Base-by-base conservation (phyloP, 352 stramenopile species). In the Phytophthora foliorum region DNA sequence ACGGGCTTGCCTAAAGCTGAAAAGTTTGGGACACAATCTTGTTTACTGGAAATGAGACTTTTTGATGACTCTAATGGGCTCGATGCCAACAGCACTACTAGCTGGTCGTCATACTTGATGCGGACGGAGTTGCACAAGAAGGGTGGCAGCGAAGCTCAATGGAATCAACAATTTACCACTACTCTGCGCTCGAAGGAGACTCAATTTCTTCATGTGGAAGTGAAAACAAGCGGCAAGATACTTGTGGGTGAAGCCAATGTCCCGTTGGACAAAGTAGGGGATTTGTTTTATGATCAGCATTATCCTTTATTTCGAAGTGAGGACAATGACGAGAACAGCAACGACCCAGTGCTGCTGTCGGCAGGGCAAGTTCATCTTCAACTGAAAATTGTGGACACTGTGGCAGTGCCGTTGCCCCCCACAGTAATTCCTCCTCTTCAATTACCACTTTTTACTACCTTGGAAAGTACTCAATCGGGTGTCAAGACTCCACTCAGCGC, bases 11-110 rank as follows among this genome's bases (percentile, higher is more conserved):
- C 65, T 0, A 93, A 93, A 49, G 81, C 85, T 10, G 84, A 94
- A 48, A 91, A 91, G 31, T 94, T 94, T 62, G 86, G 84, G 5
- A 91, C 84, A 0, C 86, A 94, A 68, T 94, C 86, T n/a, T 88
- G 77, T 9, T 74, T 83, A 11, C 54, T 94, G 2, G 86, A 92
- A 64, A 80, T 93, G 63, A 74, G 70, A 21, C 24, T 93, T 36
- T 76, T 72, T 25, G 55, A 67, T 56, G 57, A 67, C 2, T 53
- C 34, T 14, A 54, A 42, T 32, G 63, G 34, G 0, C 45, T 66
- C 17, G 54, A 72, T 27, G 58, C 53, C 21, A 71, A 25, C 21
- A 36, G 48, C 31, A 17, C 22, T 36, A 14, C 31, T 55, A 61
- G 11, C 10, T 61, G 42, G 13, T 61, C 69, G 4, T 75, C 61